phyloP scores from a whole-genome alignment of 257 asterid genomes.

The Solanum okadae region DNA sequence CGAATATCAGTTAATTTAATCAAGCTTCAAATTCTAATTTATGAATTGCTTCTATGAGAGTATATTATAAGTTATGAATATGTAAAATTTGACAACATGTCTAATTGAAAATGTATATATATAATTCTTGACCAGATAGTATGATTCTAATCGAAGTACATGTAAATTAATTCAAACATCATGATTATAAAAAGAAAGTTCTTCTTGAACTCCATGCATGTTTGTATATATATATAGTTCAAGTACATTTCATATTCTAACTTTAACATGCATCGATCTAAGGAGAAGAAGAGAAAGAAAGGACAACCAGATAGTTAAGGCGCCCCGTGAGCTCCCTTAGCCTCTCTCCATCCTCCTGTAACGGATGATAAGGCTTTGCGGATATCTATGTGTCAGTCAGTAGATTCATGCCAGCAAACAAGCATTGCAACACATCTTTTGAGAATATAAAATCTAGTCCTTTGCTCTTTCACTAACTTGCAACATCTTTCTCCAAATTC shows the following conservation, averaged over 20 bases:
- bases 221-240: not conserved
- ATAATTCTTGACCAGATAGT: not conserved
- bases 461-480: constrained; percentile 13
- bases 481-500: constrained; percentile 8
- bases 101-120: not conserved
- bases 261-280: not conserved
- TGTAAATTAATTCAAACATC: not conserved
- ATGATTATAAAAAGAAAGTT: not conserved
- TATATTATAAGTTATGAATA: not conserved
- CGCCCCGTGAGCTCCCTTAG: too few species aligned
- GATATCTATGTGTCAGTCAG: not conserved
- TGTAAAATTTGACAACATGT: not conserved
- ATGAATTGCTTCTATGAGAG: not conserved
- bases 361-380: too few species aligned
- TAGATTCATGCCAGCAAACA: constrained; percentile 10
- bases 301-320: not conserved
- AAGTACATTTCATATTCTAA: not conserved
- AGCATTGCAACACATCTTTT: constrained; percentile 12
- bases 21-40: not conserved
- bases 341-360: too few species aligned
- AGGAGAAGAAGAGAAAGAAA: not conserved
- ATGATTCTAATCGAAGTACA: not conserved
- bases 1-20: not conserved
- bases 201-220: not conserved
- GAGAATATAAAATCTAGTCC: constrained; percentile 13